Evolutionary conservation across 179 eudicot genomes (phyloP).

Genomic region (Gypsophila paniculata): DNA sequence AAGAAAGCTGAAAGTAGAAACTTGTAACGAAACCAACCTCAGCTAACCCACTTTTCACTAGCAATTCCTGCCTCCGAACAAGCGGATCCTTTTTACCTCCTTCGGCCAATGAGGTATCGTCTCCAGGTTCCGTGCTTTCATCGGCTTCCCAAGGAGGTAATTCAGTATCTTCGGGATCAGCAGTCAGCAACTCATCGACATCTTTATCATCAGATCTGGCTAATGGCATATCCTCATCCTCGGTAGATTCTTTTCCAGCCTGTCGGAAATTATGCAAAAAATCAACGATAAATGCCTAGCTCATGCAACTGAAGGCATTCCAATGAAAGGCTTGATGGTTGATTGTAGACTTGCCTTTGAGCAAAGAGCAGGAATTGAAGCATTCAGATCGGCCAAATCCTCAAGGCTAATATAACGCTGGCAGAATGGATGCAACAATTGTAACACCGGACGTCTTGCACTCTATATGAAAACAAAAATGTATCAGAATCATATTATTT

Average conservation of each 20-base stretch:
- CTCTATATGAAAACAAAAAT: constrained; percentile 33
- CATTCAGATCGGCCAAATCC: constrained; percentile 59
- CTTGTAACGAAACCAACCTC: constrained; percentile 51
- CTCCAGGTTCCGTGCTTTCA: constrained; percentile 26
- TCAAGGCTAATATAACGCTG: constrained; percentile 76
- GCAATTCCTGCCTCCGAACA: constrained; percentile 71
- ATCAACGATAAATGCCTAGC: constrained; percentile 3
- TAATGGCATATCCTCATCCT: constrained; percentile 24
- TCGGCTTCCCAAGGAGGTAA: constrained; percentile 27
- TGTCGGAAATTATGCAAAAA: constrained; percentile 5
- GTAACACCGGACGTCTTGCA: constrained; percentile 79
- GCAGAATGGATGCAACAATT: constrained; percentile 76
- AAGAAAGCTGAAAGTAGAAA: too few relatives aligned
- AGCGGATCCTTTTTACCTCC: constrained; percentile 91
- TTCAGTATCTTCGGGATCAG: constrained; percentile 28
- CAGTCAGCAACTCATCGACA: constrained; percentile 35
- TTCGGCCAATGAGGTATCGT: constrained; percentile 34
- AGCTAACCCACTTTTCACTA: constrained; percentile 88
- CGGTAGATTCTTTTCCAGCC: constrained; percentile 29
- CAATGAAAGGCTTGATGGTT: not conserved
- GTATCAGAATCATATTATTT: too few relatives aligned
- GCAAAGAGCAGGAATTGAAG: constrained; percentile 60
- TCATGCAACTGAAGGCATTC: not conserved
- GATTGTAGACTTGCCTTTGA: constrained; percentile 42
- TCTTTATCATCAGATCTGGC: constrained; percentile 30